Base-by-base conservation (phyloP, 805 yeast species). In the Teunomyces lycoperdinae region DNA sequence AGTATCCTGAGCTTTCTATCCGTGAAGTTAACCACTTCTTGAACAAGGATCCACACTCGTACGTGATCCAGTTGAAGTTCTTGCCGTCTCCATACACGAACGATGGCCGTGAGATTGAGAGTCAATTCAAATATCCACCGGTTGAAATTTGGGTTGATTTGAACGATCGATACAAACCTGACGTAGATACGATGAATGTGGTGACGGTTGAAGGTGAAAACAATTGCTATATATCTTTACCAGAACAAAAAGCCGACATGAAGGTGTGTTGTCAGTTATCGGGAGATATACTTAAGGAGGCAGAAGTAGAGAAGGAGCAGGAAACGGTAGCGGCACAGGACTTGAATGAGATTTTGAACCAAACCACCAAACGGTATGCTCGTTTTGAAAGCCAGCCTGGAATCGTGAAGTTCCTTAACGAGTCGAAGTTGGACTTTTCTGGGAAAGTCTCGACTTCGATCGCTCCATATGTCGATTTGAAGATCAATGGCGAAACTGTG, bases 91-190 rank as follows among this genome's bases (percentile, higher is more conserved):
- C 81, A 33, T 63, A 66, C 56, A 16, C 1, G 13, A 26, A 26
- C 24, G 50, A 57, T 8, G 39, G 50, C 47, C 57, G 32, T 52
- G 30, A 10, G 32, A 36, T 17, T 9, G 49, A 39, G 27, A 34
- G 30, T 11, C 60, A 63, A 46, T 56, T 63, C 43, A 57, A 66
- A 35, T 70, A 68, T 41, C 84, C 86, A 2, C 81, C 84, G 1
- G 61, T 82, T 5, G 86, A 81, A 55, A 64, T 82, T 41, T 80
- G 84, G 83, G 63, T 76, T 31, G 78, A 73, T 42, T 60, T 78
- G 42, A 67, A 61, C 46, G 67, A 65, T 14, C 66, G 67, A 11
- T 65, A 66, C 9, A 58, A 51, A 33, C 73, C 73, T 0, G 75
- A 67, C 31, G 50, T 71, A 30, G 74, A 67, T 24, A 61, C 73